Percentiles rank a stretch among this genome's conserved stretches.
Evolutionary conservation across 2,329 filamentous ascomycete species (phyloP).

Genomic region (Exophiala phaeomuriformis): DNA sequence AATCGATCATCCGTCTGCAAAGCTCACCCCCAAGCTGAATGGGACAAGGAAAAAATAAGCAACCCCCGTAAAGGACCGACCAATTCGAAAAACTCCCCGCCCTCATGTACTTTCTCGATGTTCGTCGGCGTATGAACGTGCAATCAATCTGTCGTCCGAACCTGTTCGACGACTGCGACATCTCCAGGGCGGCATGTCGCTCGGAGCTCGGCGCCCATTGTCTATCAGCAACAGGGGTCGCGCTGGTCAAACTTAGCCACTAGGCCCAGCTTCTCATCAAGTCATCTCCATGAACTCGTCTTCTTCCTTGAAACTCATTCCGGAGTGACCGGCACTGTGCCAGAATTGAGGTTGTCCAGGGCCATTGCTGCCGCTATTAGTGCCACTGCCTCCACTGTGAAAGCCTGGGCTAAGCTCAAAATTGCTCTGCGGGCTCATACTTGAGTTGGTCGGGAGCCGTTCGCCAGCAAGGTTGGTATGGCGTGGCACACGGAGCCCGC

Average conservation of each 20-base stretch:
- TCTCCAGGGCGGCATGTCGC: neutral
- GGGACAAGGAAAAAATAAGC: conserved; percentile 2
- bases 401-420: conserved; percentile 60
- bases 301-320: conserved; percentile 81
- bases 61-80: neutral
- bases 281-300: conserved; percentile 74
- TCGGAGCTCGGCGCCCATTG: neutral
- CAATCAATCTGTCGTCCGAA: neutral
- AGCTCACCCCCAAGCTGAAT: neutral
- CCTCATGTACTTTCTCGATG: conserved; percentile 9
- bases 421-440: conserved; percentile 51
- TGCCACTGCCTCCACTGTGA: conserved; percentile 64
- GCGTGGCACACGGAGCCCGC: conserved; percentile 80
- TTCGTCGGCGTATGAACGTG: neutral
- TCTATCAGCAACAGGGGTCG: neutral
- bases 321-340: conserved; percentile 46
- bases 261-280: neutral
- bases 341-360: conserved; percentile 47
- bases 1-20: conserved; percentile 5
- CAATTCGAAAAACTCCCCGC: conserved; percentile 3
- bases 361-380: conserved; percentile 39
- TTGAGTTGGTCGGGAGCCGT: conserved; percentile 46
- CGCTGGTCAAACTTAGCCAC: no score
- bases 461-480: conserved; percentile 90
- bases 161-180: neutral